phyloP scores from a whole-genome alignment of 768 basidiomycete genomes.

The Ramaria rubella region DNA sequence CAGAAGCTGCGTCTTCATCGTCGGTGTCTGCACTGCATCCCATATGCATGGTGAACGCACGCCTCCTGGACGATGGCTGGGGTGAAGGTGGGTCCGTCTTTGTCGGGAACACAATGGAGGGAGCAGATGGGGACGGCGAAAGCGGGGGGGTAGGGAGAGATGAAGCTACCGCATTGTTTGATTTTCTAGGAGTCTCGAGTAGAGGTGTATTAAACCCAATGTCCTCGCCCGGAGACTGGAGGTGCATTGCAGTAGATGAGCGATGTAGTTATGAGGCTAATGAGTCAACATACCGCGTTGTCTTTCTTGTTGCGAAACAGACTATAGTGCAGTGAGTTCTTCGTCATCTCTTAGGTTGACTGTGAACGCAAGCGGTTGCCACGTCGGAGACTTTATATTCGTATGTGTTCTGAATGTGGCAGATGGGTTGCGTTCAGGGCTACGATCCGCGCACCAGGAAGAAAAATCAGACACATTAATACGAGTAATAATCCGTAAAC shows the following conservation, averaged over 20 bases:
- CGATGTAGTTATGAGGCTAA: not conserved
- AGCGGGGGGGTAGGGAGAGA: not conserved
- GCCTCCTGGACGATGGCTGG: not conserved
- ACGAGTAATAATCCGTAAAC: too few relatives aligned
- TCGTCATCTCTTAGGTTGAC: not conserved
- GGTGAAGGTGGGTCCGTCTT: not conserved
- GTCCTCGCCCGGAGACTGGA: not conserved
- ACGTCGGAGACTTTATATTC: not conserved
- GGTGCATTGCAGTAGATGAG: not conserved
- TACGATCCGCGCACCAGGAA: not conserved
- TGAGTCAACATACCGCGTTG: not conserved
- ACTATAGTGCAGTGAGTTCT: not conserved
- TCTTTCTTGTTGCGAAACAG: not conserved
- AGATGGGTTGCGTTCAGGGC: not conserved
- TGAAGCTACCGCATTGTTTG: not conserved
- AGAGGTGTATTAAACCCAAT: not conserved
- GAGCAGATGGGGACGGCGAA: not conserved
- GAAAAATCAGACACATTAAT: too few relatives aligned
- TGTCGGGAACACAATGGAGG: not conserved
- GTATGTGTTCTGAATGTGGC: not conserved
- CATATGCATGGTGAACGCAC: not conserved
- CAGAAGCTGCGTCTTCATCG: not conserved
- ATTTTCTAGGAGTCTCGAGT: not conserved
- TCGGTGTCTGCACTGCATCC: not conserved
- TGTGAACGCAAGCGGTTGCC: not conserved